Conservation (phyloP, 164 flowering plant species). For the Nymphaea thermarum region DNA sequence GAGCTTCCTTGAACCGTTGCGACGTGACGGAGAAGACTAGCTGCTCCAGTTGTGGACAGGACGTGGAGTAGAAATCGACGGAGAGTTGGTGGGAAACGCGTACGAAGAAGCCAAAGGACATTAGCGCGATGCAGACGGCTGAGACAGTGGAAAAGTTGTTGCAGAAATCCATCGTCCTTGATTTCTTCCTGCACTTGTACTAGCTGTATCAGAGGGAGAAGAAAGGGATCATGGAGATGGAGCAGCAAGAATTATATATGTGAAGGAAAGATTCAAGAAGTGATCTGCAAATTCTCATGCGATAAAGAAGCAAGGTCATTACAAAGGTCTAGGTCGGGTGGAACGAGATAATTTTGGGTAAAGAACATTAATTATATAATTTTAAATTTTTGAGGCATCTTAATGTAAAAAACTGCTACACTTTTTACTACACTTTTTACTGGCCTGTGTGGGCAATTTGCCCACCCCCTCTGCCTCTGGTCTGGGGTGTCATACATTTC, state of each 20-base stretch:
- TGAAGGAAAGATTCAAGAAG: not conserved
- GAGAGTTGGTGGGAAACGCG: conserved; percentile 24
- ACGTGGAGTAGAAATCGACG: conserved; percentile 44
- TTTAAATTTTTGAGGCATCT: too few relatives aligned
- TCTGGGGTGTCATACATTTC: too few relatives aligned
- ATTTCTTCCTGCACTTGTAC: not conserved
- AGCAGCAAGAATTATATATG: not conserved
- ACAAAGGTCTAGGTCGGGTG: too few relatives aligned
- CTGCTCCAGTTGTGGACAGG: conserved; percentile 78
- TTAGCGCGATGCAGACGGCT: not conserved
- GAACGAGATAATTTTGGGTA: too few relatives aligned
- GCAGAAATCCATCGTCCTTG: not conserved
- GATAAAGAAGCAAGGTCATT: too few relatives aligned
- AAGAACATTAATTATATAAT: too few relatives aligned
- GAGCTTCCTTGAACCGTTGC: conserved; percentile 46
- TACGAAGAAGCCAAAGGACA: not conserved
- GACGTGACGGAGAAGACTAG: conserved; percentile 54
- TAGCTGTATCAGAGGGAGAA: not conserved
- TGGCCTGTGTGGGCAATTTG: too few relatives aligned
- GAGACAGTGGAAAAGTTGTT: not conserved
- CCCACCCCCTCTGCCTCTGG: too few relatives aligned
- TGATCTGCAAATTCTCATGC: too few relatives aligned
- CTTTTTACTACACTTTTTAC: too few relatives aligned
- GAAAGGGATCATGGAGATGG: not conserved
- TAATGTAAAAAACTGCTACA: too few relatives aligned